Percentiles rank a stretch among this genome's conserved stretches.
phyloP scores from a whole-genome alignment of 208 protist species.

The Trypanosoma cruzi region DNA sequence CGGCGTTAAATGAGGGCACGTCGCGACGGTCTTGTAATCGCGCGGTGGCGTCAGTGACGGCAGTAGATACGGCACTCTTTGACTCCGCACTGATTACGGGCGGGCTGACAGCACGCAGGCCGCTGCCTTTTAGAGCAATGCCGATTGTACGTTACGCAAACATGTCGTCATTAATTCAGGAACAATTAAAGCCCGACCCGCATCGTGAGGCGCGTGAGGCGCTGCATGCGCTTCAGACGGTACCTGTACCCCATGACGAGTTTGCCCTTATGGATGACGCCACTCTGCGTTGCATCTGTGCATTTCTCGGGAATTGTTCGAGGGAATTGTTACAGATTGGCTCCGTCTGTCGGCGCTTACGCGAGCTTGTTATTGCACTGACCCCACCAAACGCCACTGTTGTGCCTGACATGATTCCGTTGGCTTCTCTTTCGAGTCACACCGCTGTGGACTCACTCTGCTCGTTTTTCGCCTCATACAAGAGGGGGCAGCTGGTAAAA shows the following conservation, averaged over 20 bases:
- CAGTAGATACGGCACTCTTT: constrained; percentile 28
- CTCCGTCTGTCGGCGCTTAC: constrained; percentile 53
- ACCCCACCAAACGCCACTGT: constrained; percentile 18
- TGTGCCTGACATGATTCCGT: constrained; percentile 47
- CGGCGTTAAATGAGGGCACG: neutral
- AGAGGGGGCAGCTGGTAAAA: constrained; percentile 45
- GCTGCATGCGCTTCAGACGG: constrained; percentile 38
- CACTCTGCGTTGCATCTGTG: constrained; percentile 37
- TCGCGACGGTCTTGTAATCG: constrained; percentile 32
- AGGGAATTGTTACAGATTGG: constrained; percentile 35
- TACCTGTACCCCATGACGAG: constrained; percentile 46
- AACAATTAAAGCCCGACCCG: constrained; percentile 34
- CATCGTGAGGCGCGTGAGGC: constrained; percentile 36
- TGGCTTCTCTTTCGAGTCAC: constrained; percentile 26
- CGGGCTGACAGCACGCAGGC: neutral
- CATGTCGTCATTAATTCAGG: constrained; percentile 36
- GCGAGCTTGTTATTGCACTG: constrained; percentile 32
- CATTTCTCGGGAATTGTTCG: constrained; percentile 37
- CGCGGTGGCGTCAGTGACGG: constrained; percentile 65
- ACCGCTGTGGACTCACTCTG: constrained; percentile 28
- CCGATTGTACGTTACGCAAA: constrained; percentile 41
- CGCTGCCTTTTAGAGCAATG: neutral
- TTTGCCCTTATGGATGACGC: constrained; percentile 36
- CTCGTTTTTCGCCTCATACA: constrained; percentile 40
- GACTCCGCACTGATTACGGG: constrained; percentile 31